Evolutionary conservation across 805 yeast genomes (phyloP).

Genomic region (Starmerella sirachaensis): DNA sequence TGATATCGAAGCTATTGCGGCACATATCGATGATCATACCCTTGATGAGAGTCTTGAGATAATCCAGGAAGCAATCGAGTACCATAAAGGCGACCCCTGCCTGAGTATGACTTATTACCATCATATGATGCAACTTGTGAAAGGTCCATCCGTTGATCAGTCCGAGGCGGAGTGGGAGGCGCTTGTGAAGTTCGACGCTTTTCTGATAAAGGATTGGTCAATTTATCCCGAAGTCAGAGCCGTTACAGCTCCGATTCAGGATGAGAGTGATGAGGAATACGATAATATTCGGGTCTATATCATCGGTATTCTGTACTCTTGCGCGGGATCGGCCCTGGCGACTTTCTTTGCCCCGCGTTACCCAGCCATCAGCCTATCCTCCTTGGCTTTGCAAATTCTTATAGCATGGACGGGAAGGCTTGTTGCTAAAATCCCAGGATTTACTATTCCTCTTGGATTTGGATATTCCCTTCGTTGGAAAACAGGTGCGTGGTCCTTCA

Average conservation of each 20-base stretch:
- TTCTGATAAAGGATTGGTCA: conserved; percentile 34
- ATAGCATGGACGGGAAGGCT: conserved; percentile 47
- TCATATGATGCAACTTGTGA: conserved; percentile 27
- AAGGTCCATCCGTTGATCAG: conserved; percentile 13
- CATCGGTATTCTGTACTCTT: conserved; percentile 40
- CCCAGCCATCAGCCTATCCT: conserved; percentile 41
- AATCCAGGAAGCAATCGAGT: conserved; percentile 31
- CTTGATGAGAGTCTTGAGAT: conserved; percentile 33
- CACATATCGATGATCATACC: conserved; percentile 23
- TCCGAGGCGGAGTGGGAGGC: conserved; percentile 22
- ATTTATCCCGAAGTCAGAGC: conserved; percentile 54
- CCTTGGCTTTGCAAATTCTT: conserved; percentile 46
- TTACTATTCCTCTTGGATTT: conserved; percentile 13
- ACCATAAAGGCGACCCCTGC: conserved; percentile 39
- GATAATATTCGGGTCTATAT: conserved; percentile 45
- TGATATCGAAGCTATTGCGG: conserved; percentile 14
- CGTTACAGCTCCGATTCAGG: conserved; percentile 42
- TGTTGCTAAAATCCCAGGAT: conserved; percentile 24
- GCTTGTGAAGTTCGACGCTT: conserved; percentile 33
- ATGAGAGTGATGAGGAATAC: conserved; percentile 32
- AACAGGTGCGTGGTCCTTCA: conserved; percentile 40
- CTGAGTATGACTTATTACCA: conserved; percentile 33
- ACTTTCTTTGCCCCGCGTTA: conserved; percentile 47
- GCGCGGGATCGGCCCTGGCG: conserved; percentile 46
- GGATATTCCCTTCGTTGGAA: conserved; percentile 29